These are phyloP conservation scores for Amyloporia xantha DNA, from an alignment of 768 basidiomycete genomes.

Conservation along the genomic window DNA sequence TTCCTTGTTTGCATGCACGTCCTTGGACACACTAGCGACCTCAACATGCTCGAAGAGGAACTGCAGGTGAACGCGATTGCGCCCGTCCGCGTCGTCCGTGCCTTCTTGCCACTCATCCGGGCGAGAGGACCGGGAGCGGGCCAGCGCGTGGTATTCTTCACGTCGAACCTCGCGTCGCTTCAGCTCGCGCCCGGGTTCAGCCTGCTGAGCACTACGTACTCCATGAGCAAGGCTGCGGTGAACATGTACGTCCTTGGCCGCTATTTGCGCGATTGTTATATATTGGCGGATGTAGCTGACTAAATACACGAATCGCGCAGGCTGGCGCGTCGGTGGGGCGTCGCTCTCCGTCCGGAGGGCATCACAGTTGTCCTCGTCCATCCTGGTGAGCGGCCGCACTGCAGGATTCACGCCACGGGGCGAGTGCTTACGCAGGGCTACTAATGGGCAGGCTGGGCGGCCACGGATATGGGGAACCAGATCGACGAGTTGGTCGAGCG, in stretches of 20 bases:
- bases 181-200: background rate
- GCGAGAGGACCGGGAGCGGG: background rate
- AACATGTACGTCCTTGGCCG: constrained; percentile 1
- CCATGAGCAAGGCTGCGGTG: constrained; percentile 1
- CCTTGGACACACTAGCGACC: background rate
- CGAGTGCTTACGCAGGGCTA: background rate
- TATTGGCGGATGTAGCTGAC: background rate
- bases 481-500: background rate
- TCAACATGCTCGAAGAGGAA: background rate
- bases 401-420: background rate
- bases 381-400: background rate
- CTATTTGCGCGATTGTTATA: background rate
- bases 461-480: background rate
- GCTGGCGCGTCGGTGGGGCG: constrained; percentile 1
- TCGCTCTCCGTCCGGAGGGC: background rate
- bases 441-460: background rate
- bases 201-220: background rate
- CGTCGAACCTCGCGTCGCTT: background rate
- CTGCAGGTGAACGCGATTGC: background rate
- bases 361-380: constrained; percentile 1
- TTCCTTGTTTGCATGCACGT: background rate
- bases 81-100: background rate
- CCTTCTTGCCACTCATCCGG: background rate
- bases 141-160: background rate
- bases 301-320: background rate